Percentiles rank a stretch among this genome's conserved stretches.
phyloP scores from a whole-genome alignment of 164 flowering plant genomes.

The Dillenia suffruticosa region DNA sequence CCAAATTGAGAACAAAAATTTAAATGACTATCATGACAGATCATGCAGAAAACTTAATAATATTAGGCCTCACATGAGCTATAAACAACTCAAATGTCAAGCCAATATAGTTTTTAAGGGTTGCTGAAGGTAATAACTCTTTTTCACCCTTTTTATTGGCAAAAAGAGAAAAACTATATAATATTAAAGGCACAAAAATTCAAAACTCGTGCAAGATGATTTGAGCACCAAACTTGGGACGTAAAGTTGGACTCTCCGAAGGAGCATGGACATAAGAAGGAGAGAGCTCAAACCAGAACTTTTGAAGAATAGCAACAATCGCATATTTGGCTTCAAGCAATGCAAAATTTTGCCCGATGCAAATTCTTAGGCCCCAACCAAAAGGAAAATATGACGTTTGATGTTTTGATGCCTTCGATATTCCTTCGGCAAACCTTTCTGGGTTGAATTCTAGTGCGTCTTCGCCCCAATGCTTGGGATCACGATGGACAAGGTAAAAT shows the following conservation, averaged over 20 bases:
- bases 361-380: conserved; percentile 27
- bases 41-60: too few species aligned
- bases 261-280: conserved; percentile 23
- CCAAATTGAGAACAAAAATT: too few species aligned
- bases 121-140: too few species aligned
- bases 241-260: conserved; percentile 1
- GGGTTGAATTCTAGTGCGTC: conserved; percentile 25
- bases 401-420: conserved; percentile 20
- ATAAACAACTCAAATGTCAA: too few species aligned
- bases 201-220: conserved; percentile 2
- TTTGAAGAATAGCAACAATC: conserved; percentile 20
- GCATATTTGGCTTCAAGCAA: conserved; percentile 26
- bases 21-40: too few species aligned
- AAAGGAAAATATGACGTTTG: conserved; percentile 19
- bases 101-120: too few species aligned
- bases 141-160: too few species aligned
- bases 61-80: too few species aligned
- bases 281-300: conserved; percentile 14
- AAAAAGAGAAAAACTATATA: too few species aligned
- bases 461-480: conserved; percentile 21
- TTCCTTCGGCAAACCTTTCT: conserved; percentile 22
- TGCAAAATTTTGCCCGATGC: conserved; percentile 26
- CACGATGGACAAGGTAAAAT: conserved; percentile 1
- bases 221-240: conserved; percentile 20
- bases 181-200: background rate